phyloP scores from a whole-genome alignment of 371 early-diverging fungal species.

The Mycotypha africana region DNA sequence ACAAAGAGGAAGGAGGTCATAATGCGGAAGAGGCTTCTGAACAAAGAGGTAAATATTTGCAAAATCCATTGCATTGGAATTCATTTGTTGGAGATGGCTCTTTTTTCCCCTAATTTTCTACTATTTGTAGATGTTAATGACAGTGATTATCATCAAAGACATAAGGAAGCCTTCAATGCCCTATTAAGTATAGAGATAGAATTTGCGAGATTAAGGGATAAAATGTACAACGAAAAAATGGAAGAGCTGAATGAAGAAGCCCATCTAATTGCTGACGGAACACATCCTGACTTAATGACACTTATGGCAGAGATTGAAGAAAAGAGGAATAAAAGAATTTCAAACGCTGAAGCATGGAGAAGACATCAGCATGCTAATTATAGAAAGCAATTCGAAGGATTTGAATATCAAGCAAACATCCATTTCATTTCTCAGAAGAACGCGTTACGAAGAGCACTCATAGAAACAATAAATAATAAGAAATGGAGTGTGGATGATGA shows the following conservation, averaged over 20 bases:
- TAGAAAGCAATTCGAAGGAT: slow-evolving; percentile 42
- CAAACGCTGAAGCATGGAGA: slow-evolving; percentile 52
- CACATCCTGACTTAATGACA: slow-evolving; percentile 53
- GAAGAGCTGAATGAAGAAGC: slow-evolving; percentile 53
- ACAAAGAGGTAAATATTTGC: too few species aligned
- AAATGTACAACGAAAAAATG: slow-evolving; percentile 61
- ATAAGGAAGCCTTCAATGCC: slow-evolving; percentile 45
- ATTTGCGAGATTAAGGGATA: slow-evolving; percentile 45
- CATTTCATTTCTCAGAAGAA: slow-evolving; percentile 39
- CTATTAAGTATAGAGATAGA: slow-evolving; percentile 48
- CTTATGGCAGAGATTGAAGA: slow-evolving; percentile 56
- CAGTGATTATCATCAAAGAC: slow-evolving; percentile 26
- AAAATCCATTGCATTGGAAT: too few species aligned
- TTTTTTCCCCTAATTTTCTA: not conserved
- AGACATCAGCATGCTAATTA: slow-evolving; percentile 45
- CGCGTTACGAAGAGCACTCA: slow-evolving; percentile 15
- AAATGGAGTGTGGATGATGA: slow-evolving; percentile 22
- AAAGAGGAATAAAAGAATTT: slow-evolving; percentile 45
- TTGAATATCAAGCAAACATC: slow-evolving; percentile 52
- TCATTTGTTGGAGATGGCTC: too few species aligned
- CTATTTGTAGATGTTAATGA: slow-evolving; percentile 10
- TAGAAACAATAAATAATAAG: slow-evolving; percentile 9
- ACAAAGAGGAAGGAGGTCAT: not conserved
- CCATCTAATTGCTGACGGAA: slow-evolving; percentile 52
- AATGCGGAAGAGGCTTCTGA: slow-evolving; percentile 1